Percentiles rank a stretch among this genome's conserved stretches.
These are phyloP conservation scores for Starmerella floricola DNA, from an alignment of 805 yeast species.

Conservation along the genomic window DNA sequence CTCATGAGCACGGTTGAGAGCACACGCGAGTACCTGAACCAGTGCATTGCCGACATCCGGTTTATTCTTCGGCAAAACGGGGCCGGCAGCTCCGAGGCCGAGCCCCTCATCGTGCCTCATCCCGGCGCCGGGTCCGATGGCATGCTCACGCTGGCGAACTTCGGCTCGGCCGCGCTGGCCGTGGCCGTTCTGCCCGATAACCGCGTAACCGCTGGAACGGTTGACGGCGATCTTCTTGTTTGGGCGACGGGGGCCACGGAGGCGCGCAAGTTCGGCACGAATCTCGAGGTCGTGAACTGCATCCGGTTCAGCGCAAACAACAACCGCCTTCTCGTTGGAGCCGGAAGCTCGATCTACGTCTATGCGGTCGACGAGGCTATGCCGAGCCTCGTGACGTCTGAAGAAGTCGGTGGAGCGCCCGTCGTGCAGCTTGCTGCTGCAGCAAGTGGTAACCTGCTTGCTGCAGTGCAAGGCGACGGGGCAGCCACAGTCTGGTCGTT, in stretches of 20 bases:
- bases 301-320: conserved; percentile 3
- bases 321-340: conserved; percentile 17
- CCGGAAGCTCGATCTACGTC: conserved; percentile 9
- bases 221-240: conserved; percentile 15
- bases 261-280: conserved; percentile 1
- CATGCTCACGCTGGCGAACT: conserved; percentile 17
- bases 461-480: conserved; percentile 13
- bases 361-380: not conserved
- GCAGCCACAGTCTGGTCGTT: conserved; percentile 6
- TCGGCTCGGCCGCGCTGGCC: conserved; percentile 15
- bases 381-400: conserved; percentile 2
- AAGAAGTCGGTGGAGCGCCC: not conserved
- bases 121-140: conserved; percentile 1
- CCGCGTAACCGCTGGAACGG: conserved; percentile 18
- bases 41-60: conserved; percentile 29
- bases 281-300: conserved; percentile 3
- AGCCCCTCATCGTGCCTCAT: conserved; percentile 6
- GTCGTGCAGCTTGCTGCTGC: conserved; percentile 8
- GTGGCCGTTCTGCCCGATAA: conserved; percentile 5
- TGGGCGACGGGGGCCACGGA: conserved; percentile 11
- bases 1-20: conserved; percentile 10
- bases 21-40: conserved; percentile 24
- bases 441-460: conserved; percentile 11
- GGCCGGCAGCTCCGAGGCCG: conserved; percentile 7
- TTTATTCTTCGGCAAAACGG: conserved; percentile 16